Evolutionary conservation across 2,329 filamentous ascomycete species (phyloP).

Genomic region (Coniochaeta pulveracea): DNA sequence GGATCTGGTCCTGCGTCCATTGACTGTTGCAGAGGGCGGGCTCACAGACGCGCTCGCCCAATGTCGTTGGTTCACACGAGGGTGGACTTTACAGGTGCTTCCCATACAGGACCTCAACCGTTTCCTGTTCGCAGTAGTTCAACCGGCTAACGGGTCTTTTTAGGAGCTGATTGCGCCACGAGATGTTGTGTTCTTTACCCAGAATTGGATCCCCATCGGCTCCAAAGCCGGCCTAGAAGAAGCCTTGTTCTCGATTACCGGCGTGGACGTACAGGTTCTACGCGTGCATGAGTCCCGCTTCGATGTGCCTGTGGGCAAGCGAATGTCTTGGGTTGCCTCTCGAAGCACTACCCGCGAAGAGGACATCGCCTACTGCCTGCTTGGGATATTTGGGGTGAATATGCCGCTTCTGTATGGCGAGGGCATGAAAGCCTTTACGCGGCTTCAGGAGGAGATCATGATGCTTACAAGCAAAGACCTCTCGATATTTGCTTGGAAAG

Average conservation of each 20-base stretch:
- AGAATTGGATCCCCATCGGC: not conserved
- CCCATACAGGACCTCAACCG: no score
- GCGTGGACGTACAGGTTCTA: not conserved
- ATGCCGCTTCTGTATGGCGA: conserved; percentile 6
- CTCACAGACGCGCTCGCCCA: not conserved
- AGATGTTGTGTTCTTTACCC: not conserved
- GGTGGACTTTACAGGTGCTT: conserved; percentile 1
- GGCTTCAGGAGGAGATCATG: conserved; percentile 5
- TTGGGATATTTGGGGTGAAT: conserved; percentile 5
- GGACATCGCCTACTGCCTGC: conserved; percentile 5
- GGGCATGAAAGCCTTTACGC: not conserved
- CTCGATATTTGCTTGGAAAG: not conserved
- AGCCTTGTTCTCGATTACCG: not conserved
- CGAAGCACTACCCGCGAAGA: conserved; percentile 3
- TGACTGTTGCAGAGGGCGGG: not conserved
- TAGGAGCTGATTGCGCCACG: not conserved
- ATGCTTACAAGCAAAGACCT: not conserved
- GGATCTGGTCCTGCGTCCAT: not conserved
- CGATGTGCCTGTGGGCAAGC: not conserved
- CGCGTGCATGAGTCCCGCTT: not conserved
- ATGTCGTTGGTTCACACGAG: not conserved
- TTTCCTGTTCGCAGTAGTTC: no score
- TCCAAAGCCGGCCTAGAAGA: not conserved
- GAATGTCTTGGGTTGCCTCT: not conserved
- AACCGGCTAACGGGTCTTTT: no score